phyloP scores from a whole-genome alignment of 2,329 filamentous ascomycete genomes.

The Stachybotrys elegans region DNA sequence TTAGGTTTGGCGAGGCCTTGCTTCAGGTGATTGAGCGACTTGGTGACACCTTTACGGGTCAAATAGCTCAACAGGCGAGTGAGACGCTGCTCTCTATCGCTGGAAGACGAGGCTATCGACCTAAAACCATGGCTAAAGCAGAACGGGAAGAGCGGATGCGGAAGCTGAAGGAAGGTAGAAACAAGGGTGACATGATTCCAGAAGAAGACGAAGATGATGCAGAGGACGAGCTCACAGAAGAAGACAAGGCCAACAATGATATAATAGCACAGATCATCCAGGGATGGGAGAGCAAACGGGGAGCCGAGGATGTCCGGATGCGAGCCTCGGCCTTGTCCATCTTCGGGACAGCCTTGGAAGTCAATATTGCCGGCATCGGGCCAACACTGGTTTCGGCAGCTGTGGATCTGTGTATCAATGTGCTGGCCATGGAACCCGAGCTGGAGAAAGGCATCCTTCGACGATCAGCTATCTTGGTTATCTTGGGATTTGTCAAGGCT shows the following conservation, averaged over 20 bases:
- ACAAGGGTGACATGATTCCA: slow-evolving; percentile 45
- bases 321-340: slow-evolving; percentile 65
- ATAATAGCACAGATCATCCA: slow-evolving; percentile 54
- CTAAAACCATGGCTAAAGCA: slow-evolving; percentile 54
- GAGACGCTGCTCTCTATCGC: slow-evolving; percentile 60
- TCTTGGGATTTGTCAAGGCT: slow-evolving; percentile 57
- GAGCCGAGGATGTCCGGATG: slow-evolving; percentile 65
- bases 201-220: slow-evolving; percentile 33
- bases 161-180: slow-evolving; percentile 35
- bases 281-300: slow-evolving; percentile 63
- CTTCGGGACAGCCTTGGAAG: slow-evolving; percentile 55
- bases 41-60: slow-evolving; percentile 49
- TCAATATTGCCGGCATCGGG: slow-evolving; percentile 52
- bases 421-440: slow-evolving; percentile 58
- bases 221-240: slow-evolving; percentile 41
- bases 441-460: slow-evolving; percentile 60
- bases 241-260: slow-evolving; percentile 41
- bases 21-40: slow-evolving; percentile 59
- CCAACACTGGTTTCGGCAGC: slow-evolving; percentile 46
- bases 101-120: slow-evolving; percentile 56
- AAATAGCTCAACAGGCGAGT: slow-evolving; percentile 44
- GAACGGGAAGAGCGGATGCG: slow-evolving; percentile 42
- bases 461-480: slow-evolving; percentile 58
- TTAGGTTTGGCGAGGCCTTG: slow-evolving; percentile 65
- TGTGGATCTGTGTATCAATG: slow-evolving; percentile 58